A percentile compares a stretch with the other conserved stretches of the same genome.
phyloP scores from a whole-genome alignment of 1,139 yeast genomes.

The Keqinozyma sinolaborantium region DNA sequence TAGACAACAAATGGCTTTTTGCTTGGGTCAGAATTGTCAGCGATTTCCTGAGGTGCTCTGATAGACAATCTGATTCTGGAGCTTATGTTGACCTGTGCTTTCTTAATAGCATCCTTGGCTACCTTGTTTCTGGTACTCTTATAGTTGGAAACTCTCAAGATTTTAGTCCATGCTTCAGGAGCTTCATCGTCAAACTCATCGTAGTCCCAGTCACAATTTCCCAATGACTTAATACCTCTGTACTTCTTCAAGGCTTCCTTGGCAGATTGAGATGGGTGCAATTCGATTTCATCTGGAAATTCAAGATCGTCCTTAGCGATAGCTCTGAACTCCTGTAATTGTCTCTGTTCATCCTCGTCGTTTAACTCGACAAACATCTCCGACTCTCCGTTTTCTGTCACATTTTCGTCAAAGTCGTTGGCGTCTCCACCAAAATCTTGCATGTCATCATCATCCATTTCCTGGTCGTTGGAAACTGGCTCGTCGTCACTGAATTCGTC shows the following conservation, averaged over 20 bases:
- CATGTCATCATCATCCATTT: conserved; percentile 18
- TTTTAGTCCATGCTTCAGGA: conserved; percentile 76
- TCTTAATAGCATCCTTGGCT: conserved; percentile 55
- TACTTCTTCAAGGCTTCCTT: conserved; percentile 70
- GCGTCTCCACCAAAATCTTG: conserved; percentile 18
- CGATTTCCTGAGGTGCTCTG: conserved; percentile 31
- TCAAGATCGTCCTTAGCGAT: conserved; percentile 81
- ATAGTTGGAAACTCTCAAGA: conserved; percentile 72
- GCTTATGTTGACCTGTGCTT: conserved; percentile 66
- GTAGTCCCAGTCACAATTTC: conserved; percentile 81
- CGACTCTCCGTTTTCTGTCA: conserved; percentile 46
- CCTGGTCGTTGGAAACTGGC: conserved; percentile 20
- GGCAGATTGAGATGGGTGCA: conserved; percentile 73
- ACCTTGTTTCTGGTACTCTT: conserved; percentile 74
- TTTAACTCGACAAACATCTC: conserved; percentile 73
- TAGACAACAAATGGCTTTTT: conserved; percentile 58
- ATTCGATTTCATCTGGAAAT: conserved; percentile 93
- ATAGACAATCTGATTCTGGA: conserved; percentile 57
- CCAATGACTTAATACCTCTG: conserved; percentile 82
- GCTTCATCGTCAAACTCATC: conserved; percentile 76
- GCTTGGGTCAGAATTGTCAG: conserved; percentile 26
- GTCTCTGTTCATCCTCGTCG: conserved; percentile 81
- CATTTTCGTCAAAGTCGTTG: conserved; percentile 30
- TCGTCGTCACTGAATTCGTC: conserved; percentile 42
- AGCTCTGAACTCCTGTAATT: conserved; percentile 64